Base-by-base conservation (phyloP, 257 asterid species). In the Handroanthus guayacan region DNA sequence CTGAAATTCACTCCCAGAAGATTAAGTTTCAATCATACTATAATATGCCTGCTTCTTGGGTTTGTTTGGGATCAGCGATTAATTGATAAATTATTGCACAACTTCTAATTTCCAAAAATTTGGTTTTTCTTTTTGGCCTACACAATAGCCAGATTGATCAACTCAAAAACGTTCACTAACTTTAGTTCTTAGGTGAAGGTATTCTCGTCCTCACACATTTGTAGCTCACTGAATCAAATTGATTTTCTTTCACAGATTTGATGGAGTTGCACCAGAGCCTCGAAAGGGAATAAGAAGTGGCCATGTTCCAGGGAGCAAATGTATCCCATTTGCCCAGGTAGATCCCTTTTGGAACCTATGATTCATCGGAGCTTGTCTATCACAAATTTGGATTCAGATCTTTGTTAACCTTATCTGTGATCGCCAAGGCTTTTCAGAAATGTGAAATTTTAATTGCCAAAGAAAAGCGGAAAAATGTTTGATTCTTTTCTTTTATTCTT, bases 231-330 rank as follows among this genome's bases (percentile, higher is more conserved):
- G 20, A 10, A 52, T 50, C n/a, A 38, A 14, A 36, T 61, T 56
- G 7, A 2, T 43, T 72, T 9, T 17, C 16, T 54, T 44, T 73
- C 60, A 57, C 78, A 95, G 99, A 77, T 95, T 91, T 82, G 97
- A 91, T 78, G 99, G 99, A 48, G 89, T 79, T 82, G 98, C 97
- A 74, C 96, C 96, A 44, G 99, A 95, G 92, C 99, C 99, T 71
- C 93, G 99, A 12, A 92, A 95, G 76, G 99, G 98, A 82, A 82
- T 95, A 78, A 88, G 92, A 84, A 82, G 97, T 81, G 99, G 99
- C 36, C 97, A 91, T 78, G 90, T 95, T 62, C 96, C 98, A 2
- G 94, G 97, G 17, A 95, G 99, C 90, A 95, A 95, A 82, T 95
- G 99, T 75, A 44, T 95, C 72, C 98, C 99, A 45, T 95, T 95